A percentile compares a stretch with the other conserved stretches of the same genome.
These are phyloP conservation scores for Fusarium sp. DNA, from an alignment of 2,329 filamentous ascomycete species.

Conservation along the genomic window DNA sequence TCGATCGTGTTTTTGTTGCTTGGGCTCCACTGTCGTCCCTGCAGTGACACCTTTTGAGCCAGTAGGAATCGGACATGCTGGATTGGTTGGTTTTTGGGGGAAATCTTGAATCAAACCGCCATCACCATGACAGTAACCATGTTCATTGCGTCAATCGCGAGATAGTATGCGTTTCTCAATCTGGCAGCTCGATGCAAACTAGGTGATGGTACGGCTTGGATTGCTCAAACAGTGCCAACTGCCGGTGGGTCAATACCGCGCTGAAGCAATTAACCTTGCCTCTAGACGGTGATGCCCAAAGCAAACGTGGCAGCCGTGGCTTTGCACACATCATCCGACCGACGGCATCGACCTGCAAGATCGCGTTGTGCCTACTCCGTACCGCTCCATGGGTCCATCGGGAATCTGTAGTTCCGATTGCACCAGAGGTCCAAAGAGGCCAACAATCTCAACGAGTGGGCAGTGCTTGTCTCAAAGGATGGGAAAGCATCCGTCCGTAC, in stretches of 20 bases:
- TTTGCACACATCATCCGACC: not conserved
- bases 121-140: not conserved
- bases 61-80: not conserved
- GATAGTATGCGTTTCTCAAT: not conserved
- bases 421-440: not conserved
- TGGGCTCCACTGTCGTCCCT: not conserved
- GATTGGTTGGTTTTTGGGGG: not conserved
- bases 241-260: not conserved
- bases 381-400: not conserved
- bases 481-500: not conserved
- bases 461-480: not conserved
- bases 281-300: not conserved
- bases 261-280: not conserved
- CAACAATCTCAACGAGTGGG: not conserved
- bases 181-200: not conserved
- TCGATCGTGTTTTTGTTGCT: constrained; percentile 1
- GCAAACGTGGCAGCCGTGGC: not conserved
- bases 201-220: not conserved
- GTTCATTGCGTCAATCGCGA: not conserved
- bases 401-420: not conserved
- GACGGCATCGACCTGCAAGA: not conserved
- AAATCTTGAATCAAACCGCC: not conserved
- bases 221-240: not conserved
- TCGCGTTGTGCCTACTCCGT: not conserved
- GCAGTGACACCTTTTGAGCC: constrained; percentile 1